Evolutionary conservation across 495 filamentous ascomycete genomes (phyloP), one percentile per base, ranked within the genome.

Genomic region (Melanomma pulvis-pyrius): DNA sequence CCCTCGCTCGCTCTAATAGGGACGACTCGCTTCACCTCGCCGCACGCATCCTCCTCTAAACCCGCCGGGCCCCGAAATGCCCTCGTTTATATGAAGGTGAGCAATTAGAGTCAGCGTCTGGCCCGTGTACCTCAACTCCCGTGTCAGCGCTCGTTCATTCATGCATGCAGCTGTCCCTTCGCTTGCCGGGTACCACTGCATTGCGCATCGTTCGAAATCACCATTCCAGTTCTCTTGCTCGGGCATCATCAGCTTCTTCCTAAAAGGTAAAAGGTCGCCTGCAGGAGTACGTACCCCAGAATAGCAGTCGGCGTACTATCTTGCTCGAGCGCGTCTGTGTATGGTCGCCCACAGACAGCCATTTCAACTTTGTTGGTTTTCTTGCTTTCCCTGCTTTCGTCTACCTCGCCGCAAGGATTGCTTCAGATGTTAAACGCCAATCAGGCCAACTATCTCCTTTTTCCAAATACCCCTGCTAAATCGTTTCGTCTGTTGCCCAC

Each of bases 131-230:
- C 56, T 44, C 56, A 46, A 44, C 60, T 41, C 29, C 48, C 24
- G 30, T 49, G 19, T 47, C 48, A 63, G 50, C 60, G 46, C 19
- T 63, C 49, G 60, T 63, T 63, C 50, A 63, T 63, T 63, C 50
- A 63, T 55, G 48, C 48, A 22, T 41, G 30, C 53, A 41, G 25
- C 24, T 32, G 26, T 29, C 51, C 24, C 53, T 57, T 26, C 30
- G 29, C 51, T 55, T 55, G 21, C n/a, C 7, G 7, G 29, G 32
- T 7, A 34, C 26, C 17, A 19, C 51, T 55, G 25, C 29, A 34
- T 55, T 55, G 21, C 17, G 51, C 30, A 30, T 55, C 26, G n/a
- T 55, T 22, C 30, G 21, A 55, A 8, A 8, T 24, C 46, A 24
- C 6, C 46, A 50, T 3, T n/a, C 39, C n/a, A n/a, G n/a, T n/a